Base-by-base conservation (phyloP, 2,329 filamentous ascomycete genomes). In the Sporothrix pseudoabietina region DNA sequence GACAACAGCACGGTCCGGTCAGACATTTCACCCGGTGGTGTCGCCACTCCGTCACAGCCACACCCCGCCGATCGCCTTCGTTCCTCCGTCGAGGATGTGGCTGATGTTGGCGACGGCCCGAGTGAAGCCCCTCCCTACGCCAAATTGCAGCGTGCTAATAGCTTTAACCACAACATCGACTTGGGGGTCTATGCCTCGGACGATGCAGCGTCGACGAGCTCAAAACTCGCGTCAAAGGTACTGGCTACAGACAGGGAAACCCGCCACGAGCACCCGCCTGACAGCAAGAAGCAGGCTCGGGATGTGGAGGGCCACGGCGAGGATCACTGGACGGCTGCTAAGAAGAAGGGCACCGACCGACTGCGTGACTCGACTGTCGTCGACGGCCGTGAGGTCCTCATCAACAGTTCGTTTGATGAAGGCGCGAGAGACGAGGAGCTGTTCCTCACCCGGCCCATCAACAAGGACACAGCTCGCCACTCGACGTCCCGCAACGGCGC, bases 291-390 rank as follows among this genome's bases (percentile, higher is more conserved):
- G 44, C 92, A 94, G 79, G 86, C 88, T 73, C 87, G 90, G 72
- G 94, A 98, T 78, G 90, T 97, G 30, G 90, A 90, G 71, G 94
- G 95, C 0, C 88, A 90, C 73, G 94, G 94, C 0, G 78, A 85
- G 4, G 95, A 98, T 79, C 89, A 90, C 72, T 92, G 94, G 89
- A 90, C 89, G 75, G 84, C 83, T 32, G 88, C 92, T 26, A 85
- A 91, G 76, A 83, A 87, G 74, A 84, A 86, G 47, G 91, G 90
- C 2, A 78, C 87, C 32, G 88, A 88, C 68, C 84, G 85, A 54
- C 92, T 89, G 3, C 88, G 92, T 71, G 94, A 97, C 80, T 92
- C 93, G 0, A 85, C 89, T 30, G 83, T 95, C 26, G 82, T 92
- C 61, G 85, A 87, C 73, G 87, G 89, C 19, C 88, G 88, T 66